Evolutionary conservation across 2,329 filamentous ascomycete genomes (phyloP).

Genomic region (Xylariaceae sp.): DNA sequence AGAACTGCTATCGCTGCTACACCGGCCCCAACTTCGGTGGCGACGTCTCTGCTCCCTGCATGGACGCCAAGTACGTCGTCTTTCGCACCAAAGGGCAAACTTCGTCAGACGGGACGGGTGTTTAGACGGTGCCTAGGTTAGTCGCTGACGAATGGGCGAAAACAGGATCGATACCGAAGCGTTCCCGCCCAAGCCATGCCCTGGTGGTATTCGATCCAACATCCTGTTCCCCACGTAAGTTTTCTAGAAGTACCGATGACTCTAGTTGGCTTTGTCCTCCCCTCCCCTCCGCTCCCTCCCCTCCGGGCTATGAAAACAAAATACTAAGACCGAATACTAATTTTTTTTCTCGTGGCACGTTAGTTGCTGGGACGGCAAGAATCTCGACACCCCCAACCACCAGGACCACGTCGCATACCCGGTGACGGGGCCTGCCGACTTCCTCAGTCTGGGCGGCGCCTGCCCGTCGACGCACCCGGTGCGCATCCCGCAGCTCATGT

Average conservation of each 20-base stretch:
- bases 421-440: conserved; percentile 36
- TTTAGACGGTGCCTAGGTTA: too few relatives aligned
- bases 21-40: conserved; percentile 42
- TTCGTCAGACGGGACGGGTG: too few relatives aligned
- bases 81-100: too few relatives aligned
- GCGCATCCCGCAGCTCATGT: conserved; percentile 42
- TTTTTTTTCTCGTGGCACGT: too few relatives aligned
- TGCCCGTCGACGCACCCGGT: conserved; percentile 33
- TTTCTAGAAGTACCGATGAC: too few relatives aligned
- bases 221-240: conserved; percentile 47
- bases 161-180: conserved; percentile 34
- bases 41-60: conserved; percentile 37
- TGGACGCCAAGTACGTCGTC: conserved; percentile 33
- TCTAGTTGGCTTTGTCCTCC: too few relatives aligned
- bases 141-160: conserved; percentile 19
- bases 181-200: conserved; percentile 36
- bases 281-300: background rate
- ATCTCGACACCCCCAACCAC: conserved; percentile 44
- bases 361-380: conserved; percentile 50
- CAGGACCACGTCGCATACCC: conserved; percentile 48
- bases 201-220: conserved; percentile 41
- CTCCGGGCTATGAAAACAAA: background rate
- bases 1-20: conserved; percentile 42
- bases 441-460: conserved; percentile 33
- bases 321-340: too few relatives aligned